These are phyloP conservation scores for Nigrograna mackinnonii DNA, from an alignment of 2,329 filamentous ascomycete genomes.

Conservation along the genomic window DNA sequence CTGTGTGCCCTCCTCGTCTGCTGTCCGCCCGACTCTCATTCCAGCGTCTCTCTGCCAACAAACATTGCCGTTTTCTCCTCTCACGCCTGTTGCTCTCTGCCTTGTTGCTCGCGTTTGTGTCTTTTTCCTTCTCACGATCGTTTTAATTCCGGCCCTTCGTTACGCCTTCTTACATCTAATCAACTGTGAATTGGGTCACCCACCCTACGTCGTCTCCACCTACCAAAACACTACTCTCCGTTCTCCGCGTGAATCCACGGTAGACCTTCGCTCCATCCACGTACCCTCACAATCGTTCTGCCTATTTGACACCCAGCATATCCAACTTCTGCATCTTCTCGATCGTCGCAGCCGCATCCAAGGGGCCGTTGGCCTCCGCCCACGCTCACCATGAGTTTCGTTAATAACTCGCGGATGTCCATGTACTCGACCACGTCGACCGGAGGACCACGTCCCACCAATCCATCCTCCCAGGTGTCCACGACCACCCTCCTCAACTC, in stretches of 20 bases:
- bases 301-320: not conserved
- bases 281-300: slow-evolving; percentile 1
- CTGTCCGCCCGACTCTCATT: no score
- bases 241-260: no score
- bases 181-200: no score
- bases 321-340: no score
- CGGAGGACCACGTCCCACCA: slow-evolving; percentile 58
- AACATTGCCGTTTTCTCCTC: slow-evolving; percentile 14
- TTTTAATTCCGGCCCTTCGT: slow-evolving; percentile 19
- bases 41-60: slow-evolving; percentile 15
- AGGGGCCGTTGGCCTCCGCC: slow-evolving; percentile 29
- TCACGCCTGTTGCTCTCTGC: slow-evolving; percentile 11
- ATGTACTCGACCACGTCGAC: slow-evolving; percentile 65
- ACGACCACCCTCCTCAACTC: slow-evolving; percentile 92
- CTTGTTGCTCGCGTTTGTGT: slow-evolving; percentile 18
- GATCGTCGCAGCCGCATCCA: slow-evolving; percentile 9
- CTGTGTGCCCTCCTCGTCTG: no score
- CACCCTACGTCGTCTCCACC: no score
- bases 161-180: no score
- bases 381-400: slow-evolving; percentile 50
- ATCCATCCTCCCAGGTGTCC: slow-evolving; percentile 78
- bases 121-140: slow-evolving; percentile 26
- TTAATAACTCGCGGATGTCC: slow-evolving; percentile 63
- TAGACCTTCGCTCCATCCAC: slow-evolving; percentile 1
- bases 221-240: no score